Evolutionary conservation across 1,284 basidiomycete species (phyloP).

Genomic region (Cutaneotrichosporon spelunceum): DNA sequence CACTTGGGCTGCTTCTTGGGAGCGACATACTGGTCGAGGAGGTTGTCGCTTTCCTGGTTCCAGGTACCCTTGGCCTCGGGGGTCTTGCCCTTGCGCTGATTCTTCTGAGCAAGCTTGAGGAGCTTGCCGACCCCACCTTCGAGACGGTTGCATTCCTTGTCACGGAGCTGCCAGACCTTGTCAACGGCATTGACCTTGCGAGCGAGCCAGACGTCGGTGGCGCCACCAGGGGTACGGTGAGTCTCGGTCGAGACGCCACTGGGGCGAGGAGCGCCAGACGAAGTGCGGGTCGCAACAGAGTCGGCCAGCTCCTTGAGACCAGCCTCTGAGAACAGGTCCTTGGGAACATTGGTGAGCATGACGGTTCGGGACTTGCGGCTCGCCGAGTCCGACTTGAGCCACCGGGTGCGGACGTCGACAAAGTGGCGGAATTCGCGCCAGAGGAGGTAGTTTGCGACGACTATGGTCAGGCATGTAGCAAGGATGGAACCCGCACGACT

Average conservation of each 20-base stretch:
- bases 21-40: slow-evolving; percentile 52
- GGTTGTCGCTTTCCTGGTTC: slow-evolving; percentile 34
- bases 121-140: slow-evolving; percentile 79
- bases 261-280: slow-evolving; percentile 26
- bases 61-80: slow-evolving; percentile 48
- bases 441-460: slow-evolving; percentile 81
- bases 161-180: slow-evolving; percentile 72
- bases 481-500: slow-evolving; percentile 38
- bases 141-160: slow-evolving; percentile 70
- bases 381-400: slow-evolving; percentile 73
- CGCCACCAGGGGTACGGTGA: slow-evolving; percentile 63
- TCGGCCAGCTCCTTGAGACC: slow-evolving; percentile 59
- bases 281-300: slow-evolving; percentile 22
- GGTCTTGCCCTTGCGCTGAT: slow-evolving; percentile 51
- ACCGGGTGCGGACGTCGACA: slow-evolving; percentile 73
- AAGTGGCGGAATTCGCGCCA: slow-evolving; percentile 76
- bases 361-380: slow-evolving; percentile 82
- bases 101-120: slow-evolving; percentile 70
- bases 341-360: slow-evolving; percentile 83
- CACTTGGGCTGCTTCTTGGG: slow-evolving; percentile 57
- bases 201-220: slow-evolving; percentile 85
- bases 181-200: slow-evolving; percentile 78
- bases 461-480: slow-evolving; percentile 48
- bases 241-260: slow-evolving; percentile 27
- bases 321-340: slow-evolving; percentile 60